Conservation (phyloP, 768 basidiomycete species). For the Auricularia sp. region DNA sequence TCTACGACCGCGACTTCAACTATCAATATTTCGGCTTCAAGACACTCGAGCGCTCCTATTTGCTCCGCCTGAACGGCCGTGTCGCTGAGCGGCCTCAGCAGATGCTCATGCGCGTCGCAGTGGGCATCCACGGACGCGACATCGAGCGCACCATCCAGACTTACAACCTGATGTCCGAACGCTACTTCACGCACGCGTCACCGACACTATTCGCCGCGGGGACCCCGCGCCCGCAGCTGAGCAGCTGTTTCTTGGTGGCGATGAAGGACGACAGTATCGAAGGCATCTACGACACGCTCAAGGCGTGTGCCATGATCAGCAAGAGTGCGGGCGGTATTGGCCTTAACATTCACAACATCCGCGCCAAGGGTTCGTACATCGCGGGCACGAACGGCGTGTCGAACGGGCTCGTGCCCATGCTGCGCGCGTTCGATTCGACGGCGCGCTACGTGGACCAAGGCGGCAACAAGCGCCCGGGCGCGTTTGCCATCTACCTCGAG, state of each 20-base stretch:
- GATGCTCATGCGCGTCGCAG: conserved; percentile 99
- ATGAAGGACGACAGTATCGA: conserved; percentile 99
- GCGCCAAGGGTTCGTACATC: conserved; percentile 95
- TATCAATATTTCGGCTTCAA: conserved; percentile 99
- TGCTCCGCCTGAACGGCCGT: conserved; percentile 86
- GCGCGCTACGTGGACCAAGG: conserved; percentile 99
- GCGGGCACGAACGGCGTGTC: conserved; percentile 99
- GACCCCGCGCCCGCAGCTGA: conserved; percentile 88
- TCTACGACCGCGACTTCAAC: conserved; percentile 96
- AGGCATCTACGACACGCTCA: conserved; percentile 97
- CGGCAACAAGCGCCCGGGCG: conserved; percentile 97
- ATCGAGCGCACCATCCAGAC: conserved; percentile 86
- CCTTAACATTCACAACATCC: conserved; percentile 89
- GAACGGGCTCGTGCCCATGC: conserved; percentile 98
- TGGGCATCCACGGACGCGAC: conserved; percentile 88
- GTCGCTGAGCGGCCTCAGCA: conserved; percentile 97
- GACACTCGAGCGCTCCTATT: conserved; percentile 94
- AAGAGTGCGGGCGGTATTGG: conserved; percentile 99
- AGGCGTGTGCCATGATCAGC: conserved; percentile 97
- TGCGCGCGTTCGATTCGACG: conserved; percentile 94
- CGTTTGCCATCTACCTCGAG: conserved; percentile 96
- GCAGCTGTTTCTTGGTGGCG: conserved; percentile 89
- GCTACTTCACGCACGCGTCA: conserved; percentile 96
- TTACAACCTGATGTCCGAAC: conserved; percentile 93
- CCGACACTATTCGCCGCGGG: conserved; percentile 98